Base-by-base conservation (phyloP, 495 filamentous ascomycete species). In the Neurospora sp. region DNA sequence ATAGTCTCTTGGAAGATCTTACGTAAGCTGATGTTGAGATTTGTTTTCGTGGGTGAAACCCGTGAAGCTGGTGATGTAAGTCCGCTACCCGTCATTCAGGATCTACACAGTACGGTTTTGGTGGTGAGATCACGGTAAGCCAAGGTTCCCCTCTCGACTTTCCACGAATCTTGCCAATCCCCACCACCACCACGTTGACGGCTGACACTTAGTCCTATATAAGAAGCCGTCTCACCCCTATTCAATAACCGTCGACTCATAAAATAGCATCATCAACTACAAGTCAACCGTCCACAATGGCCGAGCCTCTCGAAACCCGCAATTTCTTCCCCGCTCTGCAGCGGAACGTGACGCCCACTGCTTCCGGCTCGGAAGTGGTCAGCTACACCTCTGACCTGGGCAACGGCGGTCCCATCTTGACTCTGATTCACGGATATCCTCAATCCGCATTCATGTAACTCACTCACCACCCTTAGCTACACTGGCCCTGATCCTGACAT, bases 361-460 rank as follows among this genome's bases (percentile, higher is more conserved):
- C 72, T 22, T 77, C 72, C 5, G 76, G 74, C 18, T 77, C 76
- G 16, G 16, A 73, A 5, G 72, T 77, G 2, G 74, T 77, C 27
- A 77, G 76, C 71, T 77, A 77, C 69, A 70, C 72, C 0, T 77
- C 76, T 1, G 74, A 77, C 41, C 69, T 76, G 12, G 74, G 73
- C n/a, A 22, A 53, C 38, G 74, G 71, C 41, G 68, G 69, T 5
- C 76, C 72, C 38, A 73, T 77, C 42, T 42, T 77, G 20, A 74
- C 74, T 8, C 76, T 77, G 9, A 77, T 77, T 40, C 76, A 77
- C 69, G 76, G 76, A 71, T 77, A 76, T 35, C 76, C 76, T 8
- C 76, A 77, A 46, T 76, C 76, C 8, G 71, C 76, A 12, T 73
- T 76, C 65, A 77, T 76, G 76, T 77, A 69, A 31, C 27, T 31